phyloP scores from a whole-genome alignment of 176 grass and related monocot species.

The Aegilops speltoides region DNA sequence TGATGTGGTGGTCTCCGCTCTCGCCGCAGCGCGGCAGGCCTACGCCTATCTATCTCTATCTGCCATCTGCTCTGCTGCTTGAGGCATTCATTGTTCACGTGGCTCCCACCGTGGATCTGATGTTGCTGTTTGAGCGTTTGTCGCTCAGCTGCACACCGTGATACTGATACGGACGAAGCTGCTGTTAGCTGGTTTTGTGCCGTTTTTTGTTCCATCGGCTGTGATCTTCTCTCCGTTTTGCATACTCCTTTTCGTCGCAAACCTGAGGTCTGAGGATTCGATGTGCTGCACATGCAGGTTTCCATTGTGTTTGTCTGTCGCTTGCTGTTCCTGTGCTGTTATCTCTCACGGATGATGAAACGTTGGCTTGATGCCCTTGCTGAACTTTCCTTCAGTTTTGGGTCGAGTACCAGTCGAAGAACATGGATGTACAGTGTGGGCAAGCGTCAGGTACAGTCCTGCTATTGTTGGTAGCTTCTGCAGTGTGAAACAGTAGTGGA shows the following conservation, averaged over 20 bases:
- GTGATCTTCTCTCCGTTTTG: too few relatives aligned
- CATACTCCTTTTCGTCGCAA: not conserved
- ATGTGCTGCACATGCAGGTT: not conserved
- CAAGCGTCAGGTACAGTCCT: not conserved
- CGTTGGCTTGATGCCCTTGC: not conserved
- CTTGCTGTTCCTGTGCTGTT: not conserved
- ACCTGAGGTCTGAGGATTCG: not conserved
- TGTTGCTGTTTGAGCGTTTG: too few relatives aligned
- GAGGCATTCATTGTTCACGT: conserved; percentile 27
- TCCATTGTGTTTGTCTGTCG: not conserved
- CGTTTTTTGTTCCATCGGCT: not conserved
- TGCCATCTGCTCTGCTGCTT: not conserved
- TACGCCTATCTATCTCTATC: not conserved
- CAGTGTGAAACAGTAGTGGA: not conserved
- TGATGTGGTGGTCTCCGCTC: conserved; percentile 38
- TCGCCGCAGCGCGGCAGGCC: conserved; percentile 2
- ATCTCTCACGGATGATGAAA: not conserved
- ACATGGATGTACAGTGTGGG: conserved; percentile 20
- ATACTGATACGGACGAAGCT: not conserved
- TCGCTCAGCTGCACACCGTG: too few relatives aligned
- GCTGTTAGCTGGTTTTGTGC: not conserved
- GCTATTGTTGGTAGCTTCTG: not conserved
- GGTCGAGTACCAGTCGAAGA: not conserved
- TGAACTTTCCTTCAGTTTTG: not conserved
- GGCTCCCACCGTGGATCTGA: not conserved